Evolutionary conservation across 495 filamentous ascomycete genomes (phyloP).

Genomic region (Penicillium simplicissimum): DNA sequence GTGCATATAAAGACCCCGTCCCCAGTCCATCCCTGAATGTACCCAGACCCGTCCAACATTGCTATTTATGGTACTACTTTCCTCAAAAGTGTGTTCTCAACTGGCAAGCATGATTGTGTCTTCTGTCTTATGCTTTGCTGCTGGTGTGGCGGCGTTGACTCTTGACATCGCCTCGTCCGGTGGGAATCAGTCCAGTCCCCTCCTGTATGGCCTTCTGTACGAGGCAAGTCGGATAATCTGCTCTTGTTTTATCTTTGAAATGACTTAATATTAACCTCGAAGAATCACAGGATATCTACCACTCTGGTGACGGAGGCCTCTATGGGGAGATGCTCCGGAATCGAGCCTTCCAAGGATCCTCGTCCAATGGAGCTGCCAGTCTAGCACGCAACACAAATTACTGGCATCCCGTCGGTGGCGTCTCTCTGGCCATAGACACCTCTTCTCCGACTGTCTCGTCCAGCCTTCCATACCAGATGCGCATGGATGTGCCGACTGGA

Average conservation of each 20-base stretch:
- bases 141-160: not conserved
- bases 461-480: not conserved
- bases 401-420: conserved; percentile 53
- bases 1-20: too few relatives aligned
- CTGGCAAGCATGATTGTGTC: not conserved
- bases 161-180: not conserved
- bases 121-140: not conserved
- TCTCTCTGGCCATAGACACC: conserved; percentile 50
- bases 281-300: not conserved
- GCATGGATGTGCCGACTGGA: not conserved
- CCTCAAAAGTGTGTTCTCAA: too few relatives aligned
- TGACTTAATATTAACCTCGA: not conserved
- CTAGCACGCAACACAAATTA: not conserved
- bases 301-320: not conserved
- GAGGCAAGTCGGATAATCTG: not conserved
- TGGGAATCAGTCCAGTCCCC: not conserved
- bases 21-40: too few relatives aligned
- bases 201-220: not conserved
- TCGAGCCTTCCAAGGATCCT: conserved; percentile 27
- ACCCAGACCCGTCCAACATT: too few relatives aligned
- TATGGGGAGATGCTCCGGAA: not conserved
- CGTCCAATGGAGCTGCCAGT: conserved; percentile 38
- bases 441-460: conserved; percentile 33
- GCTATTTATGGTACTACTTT: too few relatives aligned
- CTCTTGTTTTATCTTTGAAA: not conserved